phyloP scores from a whole-genome alignment of 805 yeast genomes.

The Wickerhamiella azyma region DNA sequence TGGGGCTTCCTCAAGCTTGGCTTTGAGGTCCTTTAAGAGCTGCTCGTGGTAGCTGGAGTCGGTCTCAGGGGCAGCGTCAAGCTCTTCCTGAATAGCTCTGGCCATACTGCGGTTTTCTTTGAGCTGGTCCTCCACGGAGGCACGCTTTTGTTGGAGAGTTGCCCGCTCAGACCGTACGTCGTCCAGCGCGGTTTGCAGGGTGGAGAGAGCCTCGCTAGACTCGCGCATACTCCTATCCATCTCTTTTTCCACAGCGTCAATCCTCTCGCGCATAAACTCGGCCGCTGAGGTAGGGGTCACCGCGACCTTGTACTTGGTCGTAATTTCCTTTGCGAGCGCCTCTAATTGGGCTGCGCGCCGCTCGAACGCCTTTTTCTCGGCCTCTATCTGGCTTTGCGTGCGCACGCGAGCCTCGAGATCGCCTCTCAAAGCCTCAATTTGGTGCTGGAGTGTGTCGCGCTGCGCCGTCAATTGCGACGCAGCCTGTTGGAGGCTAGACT shows the following conservation, averaged over 20 bases:
- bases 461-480: constrained; percentile 8
- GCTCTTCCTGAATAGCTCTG: not conserved
- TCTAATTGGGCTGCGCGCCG: not conserved
- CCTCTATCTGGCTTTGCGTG: not conserved
- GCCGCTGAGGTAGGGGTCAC: not conserved
- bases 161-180: not conserved
- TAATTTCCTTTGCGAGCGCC: not conserved
- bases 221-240: no score
- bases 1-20: not conserved
- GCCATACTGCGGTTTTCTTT: not conserved
- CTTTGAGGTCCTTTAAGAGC: not conserved
- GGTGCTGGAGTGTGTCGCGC: constrained; percentile 13
- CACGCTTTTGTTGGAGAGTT: not conserved
- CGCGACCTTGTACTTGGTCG: not conserved
- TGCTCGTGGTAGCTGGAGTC: not conserved
- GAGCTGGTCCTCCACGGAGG: not conserved
- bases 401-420: not conserved
- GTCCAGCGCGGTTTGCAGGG: not conserved
- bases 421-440: constrained; percentile 1
- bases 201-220: not conserved
- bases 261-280: not conserved
- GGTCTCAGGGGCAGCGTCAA: not conserved
- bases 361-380: not conserved
- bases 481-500: constrained; percentile 2
- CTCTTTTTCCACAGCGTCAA: not conserved